Base-by-base conservation (phyloP, 1,139 yeast genomes). In the Dujonia santamariae region DNA sequence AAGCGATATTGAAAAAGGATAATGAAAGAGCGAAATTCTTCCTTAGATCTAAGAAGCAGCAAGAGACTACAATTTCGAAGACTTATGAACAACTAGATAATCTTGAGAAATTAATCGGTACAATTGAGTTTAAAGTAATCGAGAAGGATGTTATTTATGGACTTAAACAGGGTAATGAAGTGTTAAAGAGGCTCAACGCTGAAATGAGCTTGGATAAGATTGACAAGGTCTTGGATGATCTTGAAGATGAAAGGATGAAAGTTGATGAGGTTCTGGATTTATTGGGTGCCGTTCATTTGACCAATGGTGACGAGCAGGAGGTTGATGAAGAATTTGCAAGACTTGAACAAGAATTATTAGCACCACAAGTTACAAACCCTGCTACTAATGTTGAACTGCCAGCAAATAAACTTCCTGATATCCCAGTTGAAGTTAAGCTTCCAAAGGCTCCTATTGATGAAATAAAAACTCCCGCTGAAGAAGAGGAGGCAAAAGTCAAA, bases 131-230 rank as follows among this genome's bases (percentile, higher is more conserved):
- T 61, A 92, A 95, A 48, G 61, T 85, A 41, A 82, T 92, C 25
- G 97, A 90, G 54, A 80, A 80, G 45, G 96, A 87, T 50, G 90
- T 92, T 34, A 47, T 88, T 12, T 75, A 73, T 42, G 96, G 97
- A 0, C 66, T 92, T 30, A 71, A 78, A 45, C 82, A 84, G 45
- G 97, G 97, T 18, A 87, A 84, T 53, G 64, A 70, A 38, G 86
- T 87, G 7, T 69, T 92, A 45, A 79, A 73, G 46, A 78, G 77
- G 44, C 67, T 92, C 40, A 90, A 92, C 56, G 66, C 66, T 36
- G 96, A 90, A 50, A 75, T 88, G 78, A 79, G 78, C 30, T 56
- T 85, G 12, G 92, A 85, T 28, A 77, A 77, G 50, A 84, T 88
- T n/a, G 97, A 88, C 48, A 72, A 72, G 52, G 68, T 92, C 4